phyloP scores from a whole-genome alignment of 2,329 filamentous ascomycete genomes.

The Tricladium varicosporioides region DNA sequence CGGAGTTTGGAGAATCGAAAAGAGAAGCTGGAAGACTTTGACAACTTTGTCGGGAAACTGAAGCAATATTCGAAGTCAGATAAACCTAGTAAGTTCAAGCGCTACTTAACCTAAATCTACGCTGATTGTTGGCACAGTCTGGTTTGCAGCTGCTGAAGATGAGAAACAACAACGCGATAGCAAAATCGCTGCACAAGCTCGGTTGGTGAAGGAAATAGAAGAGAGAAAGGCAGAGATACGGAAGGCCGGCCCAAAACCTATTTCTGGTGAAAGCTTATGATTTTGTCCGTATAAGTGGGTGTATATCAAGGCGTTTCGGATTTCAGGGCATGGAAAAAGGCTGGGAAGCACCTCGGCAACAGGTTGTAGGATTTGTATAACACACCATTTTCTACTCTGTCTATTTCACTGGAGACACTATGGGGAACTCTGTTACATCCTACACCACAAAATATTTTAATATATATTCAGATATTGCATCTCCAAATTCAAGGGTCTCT shows the following conservation, averaged over 20 bases:
- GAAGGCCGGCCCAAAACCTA: conserved; percentile 25
- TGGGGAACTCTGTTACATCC: too few species aligned
- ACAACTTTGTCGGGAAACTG: conserved; percentile 78
- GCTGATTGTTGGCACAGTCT: conserved; percentile 35
- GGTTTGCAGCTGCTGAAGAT: conserved; percentile 43
- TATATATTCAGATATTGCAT: too few species aligned
- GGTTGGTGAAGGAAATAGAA: conserved; percentile 38
- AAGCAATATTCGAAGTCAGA: conserved; percentile 90
- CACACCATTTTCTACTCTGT: too few species aligned
- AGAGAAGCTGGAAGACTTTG: conserved; percentile 79
- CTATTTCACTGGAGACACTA: too few species aligned
- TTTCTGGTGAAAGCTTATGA: conserved; percentile 28
- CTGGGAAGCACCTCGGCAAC: too few species aligned
- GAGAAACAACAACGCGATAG: conserved; percentile 37
- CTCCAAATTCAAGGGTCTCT: too few species aligned
- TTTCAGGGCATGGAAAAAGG: too few species aligned
- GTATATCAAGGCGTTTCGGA: too few species aligned
- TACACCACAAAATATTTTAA: too few species aligned
- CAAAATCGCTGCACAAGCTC: conserved; percentile 35
- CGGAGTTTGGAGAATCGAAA: conserved; percentile 77
- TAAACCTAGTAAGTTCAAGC: conserved; percentile 70
- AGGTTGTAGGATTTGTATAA: too few species aligned
- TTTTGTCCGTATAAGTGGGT: not conserved
- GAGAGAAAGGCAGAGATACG: conserved; percentile 42
- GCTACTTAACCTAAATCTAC: too few species aligned